These are phyloP conservation scores for Euptelea pleiosperma DNA, from an alignment of 164 flowering plant species.

Conservation along the genomic window DNA sequence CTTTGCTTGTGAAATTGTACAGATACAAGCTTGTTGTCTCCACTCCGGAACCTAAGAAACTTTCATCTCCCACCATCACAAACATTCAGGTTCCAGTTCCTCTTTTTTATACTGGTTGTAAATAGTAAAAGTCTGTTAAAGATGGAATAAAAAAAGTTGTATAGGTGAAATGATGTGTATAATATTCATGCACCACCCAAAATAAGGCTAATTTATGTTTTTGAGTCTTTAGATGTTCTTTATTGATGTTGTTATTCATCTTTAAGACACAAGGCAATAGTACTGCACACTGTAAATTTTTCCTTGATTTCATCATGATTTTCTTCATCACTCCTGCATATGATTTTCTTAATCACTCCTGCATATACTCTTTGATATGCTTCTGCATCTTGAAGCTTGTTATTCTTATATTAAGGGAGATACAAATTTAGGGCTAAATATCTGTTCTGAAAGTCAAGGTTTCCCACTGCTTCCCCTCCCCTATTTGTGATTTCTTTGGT, in stretches of 20 bases:
- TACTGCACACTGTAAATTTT: neutral
- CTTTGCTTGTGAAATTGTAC: conserved; percentile 29
- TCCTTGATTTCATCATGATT: neutral
- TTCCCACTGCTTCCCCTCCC: too few relatives aligned
- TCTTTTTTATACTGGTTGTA: neutral
- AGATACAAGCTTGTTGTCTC: conserved; percentile 90
- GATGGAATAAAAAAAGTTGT: neutral
- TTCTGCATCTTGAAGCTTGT: neutral
- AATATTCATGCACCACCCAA: neutral
- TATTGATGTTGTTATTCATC: conserved; percentile 1
- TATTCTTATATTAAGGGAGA: neutral
- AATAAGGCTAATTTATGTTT: neutral
- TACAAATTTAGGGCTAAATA: too few relatives aligned
- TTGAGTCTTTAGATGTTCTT: neutral
- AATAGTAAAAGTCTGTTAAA: neutral
- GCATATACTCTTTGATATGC: neutral
- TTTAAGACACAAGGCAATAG: neutral
- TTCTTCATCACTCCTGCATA: too few relatives aligned
- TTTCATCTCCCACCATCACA: conserved; percentile 74
- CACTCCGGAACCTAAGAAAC: conserved; percentile 74
- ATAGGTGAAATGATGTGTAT: neutral
- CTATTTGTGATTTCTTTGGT: neutral
- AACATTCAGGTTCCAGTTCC: conserved; percentile 81
- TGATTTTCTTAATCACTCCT: neutral
- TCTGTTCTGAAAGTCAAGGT: neutral